phyloP scores from a whole-genome alignment of 1,284 basidiomycete genomes.

The Sanghuangporus baumii region DNA sequence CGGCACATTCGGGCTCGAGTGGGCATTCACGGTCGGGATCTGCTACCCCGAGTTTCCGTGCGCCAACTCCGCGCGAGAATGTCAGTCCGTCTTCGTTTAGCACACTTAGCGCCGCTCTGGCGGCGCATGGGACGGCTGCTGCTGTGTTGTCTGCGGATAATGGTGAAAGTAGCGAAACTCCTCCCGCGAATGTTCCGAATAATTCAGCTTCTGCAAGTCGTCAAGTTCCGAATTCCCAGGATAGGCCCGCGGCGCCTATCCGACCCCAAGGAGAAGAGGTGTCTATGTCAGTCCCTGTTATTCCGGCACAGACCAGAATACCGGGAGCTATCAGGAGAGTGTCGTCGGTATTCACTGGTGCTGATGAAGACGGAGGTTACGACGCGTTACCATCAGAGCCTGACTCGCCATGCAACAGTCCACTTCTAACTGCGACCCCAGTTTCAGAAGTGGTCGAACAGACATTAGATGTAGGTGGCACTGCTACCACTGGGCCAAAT shows the following conservation, averaged over 20 bases:
- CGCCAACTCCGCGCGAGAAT: background rate
- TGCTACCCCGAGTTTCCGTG: slow-evolving; percentile 5
- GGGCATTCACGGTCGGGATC: slow-evolving; percentile 8
- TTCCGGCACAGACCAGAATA: background rate
- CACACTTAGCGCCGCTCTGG: background rate
- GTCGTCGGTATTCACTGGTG: slow-evolving; percentile 27
- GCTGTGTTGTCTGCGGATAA: background rate
- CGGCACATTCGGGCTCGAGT: slow-evolving; percentile 1
- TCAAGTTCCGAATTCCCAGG: background rate
- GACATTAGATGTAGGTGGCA: background rate
- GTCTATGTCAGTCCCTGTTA: background rate
- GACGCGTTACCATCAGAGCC: slow-evolving; percentile 33
- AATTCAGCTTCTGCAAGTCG: background rate
- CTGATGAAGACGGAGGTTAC: slow-evolving; percentile 27
- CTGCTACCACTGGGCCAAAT: background rate
- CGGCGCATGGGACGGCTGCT: background rate
- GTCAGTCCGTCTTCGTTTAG: background rate
- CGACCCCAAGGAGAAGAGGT: background rate
- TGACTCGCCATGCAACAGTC: slow-evolving; percentile 32
- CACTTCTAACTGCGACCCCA: slow-evolving; percentile 24
- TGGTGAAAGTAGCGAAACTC: background rate
- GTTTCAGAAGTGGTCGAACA: background rate
- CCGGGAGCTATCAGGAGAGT: slow-evolving; percentile 4
- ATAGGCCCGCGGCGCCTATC: background rate
- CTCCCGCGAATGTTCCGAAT: background rate